Evolutionary conservation across 1,284 basidiomycete genomes (phyloP), one percentile per base, ranked within the genome.

Genomic region (Meira nashicola): DNA sequence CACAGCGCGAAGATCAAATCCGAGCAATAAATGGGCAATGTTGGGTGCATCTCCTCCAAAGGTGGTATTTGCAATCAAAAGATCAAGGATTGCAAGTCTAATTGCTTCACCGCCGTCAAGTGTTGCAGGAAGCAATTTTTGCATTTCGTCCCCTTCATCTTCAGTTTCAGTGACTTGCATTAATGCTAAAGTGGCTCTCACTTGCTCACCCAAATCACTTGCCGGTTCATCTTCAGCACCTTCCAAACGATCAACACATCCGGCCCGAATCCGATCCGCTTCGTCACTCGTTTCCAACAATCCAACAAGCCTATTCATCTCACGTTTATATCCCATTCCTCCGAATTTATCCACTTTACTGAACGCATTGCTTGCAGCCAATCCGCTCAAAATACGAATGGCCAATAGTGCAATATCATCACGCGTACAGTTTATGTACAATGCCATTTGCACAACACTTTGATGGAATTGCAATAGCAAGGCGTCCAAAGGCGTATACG

Each of bases 1-100:
- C 71, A 82, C 79, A 0, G 87, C 74, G 9, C 80, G 74, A 63
- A 83, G 73, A 64, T 83, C 89, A 74, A 93, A 90, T 6, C 85
- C 85, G 38, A 98, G 83, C 9, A 98, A 81, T 78, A 92, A 89
- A 80, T 97, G 92, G 0, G 89, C 89, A 39, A 96, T 76, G 70
- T 94, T 96, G 14, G 93, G 91, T 59, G 87, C 89, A 0, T 86
- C 79, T 10, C 83, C 79, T 47, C 82, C 83, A 0, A 80, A 76
- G n/a, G 84, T 80, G 0, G 92, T 93, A 63, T 89, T 89, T 56
- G 85, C 85, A 44, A 92, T 84, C 59, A 99, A 82, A 10, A 98
- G 82, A 65, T 94, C 88, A 50, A 98, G 84, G n/a, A 91, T 87
- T 0, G 89, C 86, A 1, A 88, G 80, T 38, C 89, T 83, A 50